phyloP scores from a whole-genome alignment of 495 filamentous ascomycete genomes.

The Aspergillus indologenus region DNA sequence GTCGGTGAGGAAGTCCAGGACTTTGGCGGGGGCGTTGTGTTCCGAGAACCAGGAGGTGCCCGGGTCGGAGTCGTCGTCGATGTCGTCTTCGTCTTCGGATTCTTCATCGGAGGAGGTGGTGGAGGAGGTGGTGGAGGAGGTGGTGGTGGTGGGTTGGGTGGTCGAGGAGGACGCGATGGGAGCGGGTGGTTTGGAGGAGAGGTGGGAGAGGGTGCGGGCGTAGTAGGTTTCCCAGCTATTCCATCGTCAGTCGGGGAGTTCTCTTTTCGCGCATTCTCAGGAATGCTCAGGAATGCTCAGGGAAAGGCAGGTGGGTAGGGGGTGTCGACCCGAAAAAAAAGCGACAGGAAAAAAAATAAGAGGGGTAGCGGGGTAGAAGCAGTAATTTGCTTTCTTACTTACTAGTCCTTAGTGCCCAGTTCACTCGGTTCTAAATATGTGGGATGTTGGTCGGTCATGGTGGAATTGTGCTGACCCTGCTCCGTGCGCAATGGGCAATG shows the following conservation, averaged over 20 bases:
- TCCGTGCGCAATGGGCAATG: too few relatives aligned
- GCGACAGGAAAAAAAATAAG: neutral
- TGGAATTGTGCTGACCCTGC: neutral
- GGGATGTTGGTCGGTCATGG: slow-evolving; percentile 33
- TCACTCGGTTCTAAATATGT: slow-evolving; percentile 49
- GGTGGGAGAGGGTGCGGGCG: slow-evolving; percentile 40
- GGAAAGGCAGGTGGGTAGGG: neutral
- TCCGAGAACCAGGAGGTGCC: slow-evolving; percentile 55
- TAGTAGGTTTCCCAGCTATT: slow-evolving; percentile 48
- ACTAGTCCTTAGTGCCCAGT: slow-evolving; percentile 57
- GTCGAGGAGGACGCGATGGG: too few relatives aligned
- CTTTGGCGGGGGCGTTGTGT: slow-evolving; percentile 48
- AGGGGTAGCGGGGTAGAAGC: neutral
- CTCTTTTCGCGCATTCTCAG: too few relatives aligned
- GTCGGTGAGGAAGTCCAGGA: slow-evolving; percentile 41
- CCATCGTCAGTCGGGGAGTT: neutral
- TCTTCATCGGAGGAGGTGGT: slow-evolving; percentile 15
- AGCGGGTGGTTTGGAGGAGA: slow-evolving; percentile 26
- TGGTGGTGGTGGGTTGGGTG: slow-evolving; percentile 8
- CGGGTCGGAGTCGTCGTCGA: slow-evolving; percentile 45
- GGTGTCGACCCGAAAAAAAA: neutral
- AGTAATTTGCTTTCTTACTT: slow-evolving; percentile 24
- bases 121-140: slow-evolving; percentile 2
- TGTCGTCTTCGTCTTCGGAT: slow-evolving; percentile 13
- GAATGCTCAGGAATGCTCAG: too few relatives aligned